phyloP scores from a whole-genome alignment of 169 alveolate species.

The Theileria equi region DNA sequence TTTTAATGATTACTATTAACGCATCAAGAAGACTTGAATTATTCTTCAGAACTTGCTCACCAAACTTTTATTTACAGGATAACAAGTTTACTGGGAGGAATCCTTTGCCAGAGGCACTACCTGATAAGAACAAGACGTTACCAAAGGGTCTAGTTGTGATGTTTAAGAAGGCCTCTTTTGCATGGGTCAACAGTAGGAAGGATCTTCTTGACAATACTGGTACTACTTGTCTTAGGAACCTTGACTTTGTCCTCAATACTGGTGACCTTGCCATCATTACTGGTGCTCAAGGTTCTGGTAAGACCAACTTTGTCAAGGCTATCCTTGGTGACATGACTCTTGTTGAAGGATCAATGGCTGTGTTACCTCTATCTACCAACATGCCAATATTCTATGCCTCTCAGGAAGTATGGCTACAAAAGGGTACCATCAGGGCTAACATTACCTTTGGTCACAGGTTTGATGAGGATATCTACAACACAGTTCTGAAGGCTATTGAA shows the following conservation, averaged over 20 bases:
- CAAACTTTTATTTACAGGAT: constrained; percentile 32
- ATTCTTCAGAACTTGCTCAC: constrained; percentile 29
- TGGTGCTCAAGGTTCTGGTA: constrained; percentile 56
- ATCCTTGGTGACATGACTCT: constrained; percentile 53
- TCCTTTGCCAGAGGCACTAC: background rate
- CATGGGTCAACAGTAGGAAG: constrained; percentile 21
- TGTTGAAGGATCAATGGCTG: constrained; percentile 55
- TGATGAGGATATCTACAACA: constrained; percentile 32
- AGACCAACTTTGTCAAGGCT: constrained; percentile 42
- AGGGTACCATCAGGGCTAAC: constrained; percentile 41
- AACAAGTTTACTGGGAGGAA: constrained; percentile 3
- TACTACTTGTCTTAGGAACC: background rate
- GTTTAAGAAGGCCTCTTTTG: constrained; percentile 29
- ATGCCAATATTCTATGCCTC: constrained; percentile 60
- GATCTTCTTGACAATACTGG: background rate
- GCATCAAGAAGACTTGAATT: constrained; percentile 22
- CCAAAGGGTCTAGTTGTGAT: constrained; percentile 15
- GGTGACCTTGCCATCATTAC: constrained; percentile 38
- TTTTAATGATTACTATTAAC: constrained; percentile 11
- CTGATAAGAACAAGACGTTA: background rate
- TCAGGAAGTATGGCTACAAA: constrained; percentile 57
- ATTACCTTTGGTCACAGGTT: constrained; percentile 34
- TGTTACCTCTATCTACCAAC: constrained; percentile 35
- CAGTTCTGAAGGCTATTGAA: constrained; percentile 22
- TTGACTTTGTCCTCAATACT: constrained; percentile 23